Percentiles rank a stretch among this genome's conserved stretches.
These are phyloP conservation scores for Suillus luteus DNA, from an alignment of 768 basidiomycete genomes.

Conservation along the genomic window DNA sequence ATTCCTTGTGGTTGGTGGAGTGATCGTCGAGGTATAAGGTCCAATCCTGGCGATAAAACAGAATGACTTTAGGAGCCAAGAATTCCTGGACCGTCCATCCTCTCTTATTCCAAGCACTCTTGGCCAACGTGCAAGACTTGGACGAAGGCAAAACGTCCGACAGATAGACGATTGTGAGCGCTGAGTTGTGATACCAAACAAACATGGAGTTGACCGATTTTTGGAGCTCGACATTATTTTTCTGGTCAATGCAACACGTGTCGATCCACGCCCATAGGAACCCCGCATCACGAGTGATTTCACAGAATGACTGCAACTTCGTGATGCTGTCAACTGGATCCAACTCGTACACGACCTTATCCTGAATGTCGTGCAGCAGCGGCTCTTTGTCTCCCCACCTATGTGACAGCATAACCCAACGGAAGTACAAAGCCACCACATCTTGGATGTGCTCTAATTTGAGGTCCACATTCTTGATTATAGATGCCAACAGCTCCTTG, in stretches of 20 bases:
- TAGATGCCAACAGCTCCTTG: background rate
- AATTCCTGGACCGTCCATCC: constrained; percentile 33
- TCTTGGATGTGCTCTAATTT: background rate
- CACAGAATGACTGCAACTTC: constrained; percentile 33
- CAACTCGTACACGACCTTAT: constrained; percentile 24
- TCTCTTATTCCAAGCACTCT: constrained; percentile 22
- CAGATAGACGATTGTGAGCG: constrained; percentile 30
- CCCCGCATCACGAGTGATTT: constrained; percentile 29
- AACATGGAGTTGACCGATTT: constrained; percentile 35
- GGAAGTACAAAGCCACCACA: constrained; percentile 24
- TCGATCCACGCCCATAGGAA: constrained; percentile 33
- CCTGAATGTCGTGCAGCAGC: constrained; percentile 20
- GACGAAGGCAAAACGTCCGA: constrained; percentile 18
- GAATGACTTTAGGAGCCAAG: constrained; percentile 28
- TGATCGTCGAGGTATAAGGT: constrained; percentile 10
- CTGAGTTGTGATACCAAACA: constrained; percentile 27
- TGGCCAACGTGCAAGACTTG: background rate
- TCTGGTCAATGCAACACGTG: constrained; percentile 32
- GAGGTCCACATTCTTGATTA: background rate
- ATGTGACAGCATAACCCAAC: constrained; percentile 31
- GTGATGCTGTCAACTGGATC: background rate
- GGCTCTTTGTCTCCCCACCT: constrained; percentile 26
- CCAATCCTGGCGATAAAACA: constrained; percentile 28
- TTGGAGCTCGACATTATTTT: constrained; percentile 23
- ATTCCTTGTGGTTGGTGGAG: background rate